Evolutionary conservation across 495 filamentous ascomycete species (phyloP), one percentile per base, ranked within the genome.

Genomic region (Penicillium nucicola): DNA sequence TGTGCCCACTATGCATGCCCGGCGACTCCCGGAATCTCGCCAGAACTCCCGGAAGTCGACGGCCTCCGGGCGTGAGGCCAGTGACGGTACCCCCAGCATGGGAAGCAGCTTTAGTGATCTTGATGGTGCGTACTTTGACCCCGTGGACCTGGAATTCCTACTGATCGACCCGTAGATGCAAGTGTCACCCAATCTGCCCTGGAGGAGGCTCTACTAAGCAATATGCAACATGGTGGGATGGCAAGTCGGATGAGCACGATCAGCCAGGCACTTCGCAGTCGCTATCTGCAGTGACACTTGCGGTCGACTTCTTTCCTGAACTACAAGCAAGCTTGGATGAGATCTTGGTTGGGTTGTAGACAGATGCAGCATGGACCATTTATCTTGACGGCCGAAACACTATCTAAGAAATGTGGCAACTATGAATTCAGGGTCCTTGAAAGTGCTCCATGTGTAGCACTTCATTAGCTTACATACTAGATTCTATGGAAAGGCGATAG

Each of bases 101-200:
- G 90, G 92, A 1, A 96, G 91, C 62, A 96, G 92, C 65, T 98
- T 95, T 62, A 96, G 92, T 67, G 93, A 98, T 72, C 75, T 98
- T 22, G 95, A 97, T 67, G 90, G 89, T 92, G 77, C 53, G 77
- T 69, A 32, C n/a, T 8, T 8, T 25, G 14, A 23, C 0, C 37
- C 46, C 13, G 37, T 22, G 15, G 46, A 41, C 37, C 52, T 37
- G 42, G 30, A 30, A 46, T 36, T 39, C 30, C 11, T 22, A 38
- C 18, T 43, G 12, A 53, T 33, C 51, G 42, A 31, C 22, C 22
- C 11, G 17, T 53, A 92, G 92, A 97, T 75, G 83, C 92, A 7
- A 95, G 90, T 39, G 89, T 98, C 18, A 96, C 92, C 13, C 90
- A 96, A 62, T 92, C 88, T 13, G 92, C 92, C 0, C 76, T 98